phyloP scores from a whole-genome alignment of 345 rosid genomes.

The Ceriops decandra region DNA sequence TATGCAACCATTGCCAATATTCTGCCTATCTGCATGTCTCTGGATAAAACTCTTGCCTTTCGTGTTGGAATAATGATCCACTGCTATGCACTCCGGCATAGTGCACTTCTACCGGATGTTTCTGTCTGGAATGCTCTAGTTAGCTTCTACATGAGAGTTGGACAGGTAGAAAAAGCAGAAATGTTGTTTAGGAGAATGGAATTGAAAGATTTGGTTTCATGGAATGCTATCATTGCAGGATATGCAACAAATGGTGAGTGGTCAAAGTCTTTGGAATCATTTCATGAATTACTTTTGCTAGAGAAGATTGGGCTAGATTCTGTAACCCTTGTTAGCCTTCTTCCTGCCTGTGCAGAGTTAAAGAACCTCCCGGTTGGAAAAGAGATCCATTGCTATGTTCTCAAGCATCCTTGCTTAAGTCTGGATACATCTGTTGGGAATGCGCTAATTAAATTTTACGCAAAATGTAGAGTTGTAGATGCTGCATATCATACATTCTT shows the following conservation, averaged over 20 bases:
- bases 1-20: slow-evolving; percentile 53
- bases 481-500: slow-evolving; percentile 48
- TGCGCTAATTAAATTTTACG: slow-evolving; percentile 59
- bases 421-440: slow-evolving; percentile 42
- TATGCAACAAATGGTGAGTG: slow-evolving; percentile 57
- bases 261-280: slow-evolving; percentile 54
- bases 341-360: slow-evolving; percentile 65
- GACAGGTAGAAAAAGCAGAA: slow-evolving; percentile 52
- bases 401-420: slow-evolving; percentile 35
- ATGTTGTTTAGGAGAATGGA: slow-evolving; percentile 53
- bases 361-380: slow-evolving; percentile 43
- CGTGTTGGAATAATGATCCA: slow-evolving; percentile 61
- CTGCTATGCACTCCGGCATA: slow-evolving; percentile 50
- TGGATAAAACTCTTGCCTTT: slow-evolving; percentile 38
- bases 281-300: slow-evolving; percentile 40
- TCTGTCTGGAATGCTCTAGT: slow-evolving; percentile 67
- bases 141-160: slow-evolving; percentile 66
- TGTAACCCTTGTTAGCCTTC: slow-evolving; percentile 57
- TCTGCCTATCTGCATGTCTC: slow-evolving; percentile 57
- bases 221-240: slow-evolving; percentile 81
- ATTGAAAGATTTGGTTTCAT: slow-evolving; percentile 71
- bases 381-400: slow-evolving; percentile 45
- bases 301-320: slow-evolving; percentile 49
- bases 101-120: slow-evolving; percentile 43
- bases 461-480: slow-evolving; percentile 47